These are phyloP conservation scores for Sporothrix protearum DNA, from an alignment of 2,329 filamentous ascomycete genomes.

Conservation along the genomic window DNA sequence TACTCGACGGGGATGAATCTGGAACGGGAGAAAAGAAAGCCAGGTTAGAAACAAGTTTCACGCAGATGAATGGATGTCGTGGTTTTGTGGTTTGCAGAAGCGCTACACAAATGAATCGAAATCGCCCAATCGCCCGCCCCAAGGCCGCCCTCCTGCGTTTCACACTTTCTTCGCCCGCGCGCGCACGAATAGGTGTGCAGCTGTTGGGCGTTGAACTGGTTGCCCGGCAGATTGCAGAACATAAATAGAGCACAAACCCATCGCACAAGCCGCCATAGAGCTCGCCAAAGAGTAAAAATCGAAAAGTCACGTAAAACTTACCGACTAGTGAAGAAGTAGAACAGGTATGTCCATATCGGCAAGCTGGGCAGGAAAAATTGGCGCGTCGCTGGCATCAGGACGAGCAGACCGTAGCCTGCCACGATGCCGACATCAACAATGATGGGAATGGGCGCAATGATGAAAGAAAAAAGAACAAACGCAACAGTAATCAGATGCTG, in stretches of 20 bases:
- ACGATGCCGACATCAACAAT: slow-evolving; percentile 72
- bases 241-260: not conserved
- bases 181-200: not conserved
- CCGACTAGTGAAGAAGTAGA: slow-evolving; percentile 92
- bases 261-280: not conserved
- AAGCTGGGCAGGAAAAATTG: slow-evolving; percentile 90
- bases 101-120: not conserved
- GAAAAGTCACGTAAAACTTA: slow-evolving; percentile 53
- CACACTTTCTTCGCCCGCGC: not conserved
- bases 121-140: not conserved
- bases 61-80: not conserved
- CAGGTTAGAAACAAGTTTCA: not conserved
- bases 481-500: slow-evolving; percentile 76
- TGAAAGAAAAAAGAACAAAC: slow-evolving; percentile 76
- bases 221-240: slow-evolving; percentile 11
- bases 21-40: slow-evolving; percentile 7
- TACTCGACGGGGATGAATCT: slow-evolving; percentile 89
- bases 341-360: slow-evolving; percentile 78
- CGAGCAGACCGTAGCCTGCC: slow-evolving; percentile 61
- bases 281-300: not conserved
- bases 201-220: not conserved
- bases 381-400: slow-evolving; percentile 77
- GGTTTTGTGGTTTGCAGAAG: not conserved
- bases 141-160: not conserved
- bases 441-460: slow-evolving; percentile 76